Percentiles rank a stretch among this genome's conserved stretches.
These are phyloP conservation scores for Diaporthe batatas DNA, from an alignment of 2,329 filamentous ascomycete genomes.

Conservation along the genomic window DNA sequence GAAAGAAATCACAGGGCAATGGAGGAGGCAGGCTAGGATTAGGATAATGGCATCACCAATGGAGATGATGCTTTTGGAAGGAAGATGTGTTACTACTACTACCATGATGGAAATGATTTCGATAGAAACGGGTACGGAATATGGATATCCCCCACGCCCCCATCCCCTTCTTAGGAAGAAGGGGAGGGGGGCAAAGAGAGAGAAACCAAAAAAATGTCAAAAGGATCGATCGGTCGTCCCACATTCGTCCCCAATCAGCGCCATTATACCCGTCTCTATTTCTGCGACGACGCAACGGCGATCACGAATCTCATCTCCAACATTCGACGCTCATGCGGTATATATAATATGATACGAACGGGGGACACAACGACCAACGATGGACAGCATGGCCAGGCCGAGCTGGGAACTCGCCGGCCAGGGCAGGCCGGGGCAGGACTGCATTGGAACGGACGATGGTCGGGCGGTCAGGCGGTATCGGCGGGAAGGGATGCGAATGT, in stretches of 20 bases:
- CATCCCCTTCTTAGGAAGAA: no score
- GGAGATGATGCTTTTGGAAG: neutral
- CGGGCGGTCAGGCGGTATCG: neutral
- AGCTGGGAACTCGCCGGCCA: no score
- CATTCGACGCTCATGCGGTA: neutral
- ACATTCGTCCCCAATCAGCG: neutral
- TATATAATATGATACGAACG: constrained; percentile 28
- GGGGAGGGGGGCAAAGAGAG: no score
- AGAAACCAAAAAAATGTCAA: neutral
- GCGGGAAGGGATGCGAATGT: neutral
- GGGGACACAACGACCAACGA: neutral
- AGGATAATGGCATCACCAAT: neutral
- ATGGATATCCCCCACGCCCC: neutral
- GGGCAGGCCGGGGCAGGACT: neutral
- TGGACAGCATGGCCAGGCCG: neutral
- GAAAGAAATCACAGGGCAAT: no score
- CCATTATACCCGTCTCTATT: neutral
- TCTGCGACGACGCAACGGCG: neutral
- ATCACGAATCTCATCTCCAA: neutral
- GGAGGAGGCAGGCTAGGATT: neutral
- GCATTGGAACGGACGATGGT: neutral
- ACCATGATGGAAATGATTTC: constrained; percentile 19
- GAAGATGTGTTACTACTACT: neutral
- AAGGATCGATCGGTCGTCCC: neutral
- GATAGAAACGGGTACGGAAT: constrained; percentile 19